Percentiles rank a stretch among this genome's conserved stretches.
phyloP scores from a whole-genome alignment of 1,284 basidiomycete species.

The Pseudozyma flocculosa region DNA sequence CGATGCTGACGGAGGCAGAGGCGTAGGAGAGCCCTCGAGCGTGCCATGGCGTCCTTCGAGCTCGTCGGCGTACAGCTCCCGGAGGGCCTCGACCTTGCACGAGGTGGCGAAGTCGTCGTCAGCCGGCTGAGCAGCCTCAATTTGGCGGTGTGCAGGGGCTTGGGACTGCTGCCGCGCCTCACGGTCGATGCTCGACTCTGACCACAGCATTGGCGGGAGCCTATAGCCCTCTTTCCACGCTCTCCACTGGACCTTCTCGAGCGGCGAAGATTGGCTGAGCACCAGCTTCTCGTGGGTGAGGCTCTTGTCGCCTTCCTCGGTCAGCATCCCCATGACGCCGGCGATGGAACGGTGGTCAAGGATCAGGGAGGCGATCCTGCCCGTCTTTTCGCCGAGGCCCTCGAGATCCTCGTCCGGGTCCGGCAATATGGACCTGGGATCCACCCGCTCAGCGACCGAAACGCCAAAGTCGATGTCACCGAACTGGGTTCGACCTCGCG shows the following conservation, averaged over 20 bases:
- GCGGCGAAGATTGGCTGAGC: background rate
- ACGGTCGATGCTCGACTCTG: background rate
- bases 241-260: background rate
- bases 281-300: background rate
- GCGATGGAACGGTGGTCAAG: background rate
- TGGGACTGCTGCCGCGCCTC: too few relatives aligned
- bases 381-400: background rate
- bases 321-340: background rate
- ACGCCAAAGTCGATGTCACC: background rate
- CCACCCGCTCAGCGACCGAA: background rate
- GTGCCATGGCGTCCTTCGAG: too few relatives aligned
- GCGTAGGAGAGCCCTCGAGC: too few relatives aligned
- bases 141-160: too few relatives aligned
- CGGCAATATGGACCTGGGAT: background rate
- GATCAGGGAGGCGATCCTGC: background rate
- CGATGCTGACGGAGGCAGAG: too few relatives aligned
- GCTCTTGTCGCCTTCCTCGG: background rate
- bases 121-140: too few relatives aligned
- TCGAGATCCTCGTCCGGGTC: background rate
- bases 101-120: too few relatives aligned
- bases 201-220: background rate
- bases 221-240: background rate
- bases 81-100: too few relatives aligned
- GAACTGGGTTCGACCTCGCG: background rate
- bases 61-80: too few relatives aligned